Percentiles rank a stretch among this genome's conserved stretches.
phyloP scores from a whole-genome alignment of 176 grass and related monocot species.

The Aechmea fasciata region DNA sequence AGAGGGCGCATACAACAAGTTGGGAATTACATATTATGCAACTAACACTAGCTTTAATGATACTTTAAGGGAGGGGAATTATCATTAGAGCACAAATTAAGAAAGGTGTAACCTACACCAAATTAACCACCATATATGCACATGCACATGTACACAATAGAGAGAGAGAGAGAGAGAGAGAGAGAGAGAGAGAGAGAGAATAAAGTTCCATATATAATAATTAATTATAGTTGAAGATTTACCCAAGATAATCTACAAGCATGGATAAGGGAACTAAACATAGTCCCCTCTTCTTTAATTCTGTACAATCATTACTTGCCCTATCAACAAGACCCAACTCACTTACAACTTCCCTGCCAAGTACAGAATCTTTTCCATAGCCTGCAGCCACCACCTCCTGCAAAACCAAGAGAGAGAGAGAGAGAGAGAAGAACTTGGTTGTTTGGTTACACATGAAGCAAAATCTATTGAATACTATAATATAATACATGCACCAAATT shows the following conservation, averaged over 20 bases:
- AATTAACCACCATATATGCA: no score
- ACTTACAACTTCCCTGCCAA: constrained; percentile 9
- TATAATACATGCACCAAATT: no score
- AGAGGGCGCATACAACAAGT: no score
- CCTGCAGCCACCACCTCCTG: constrained; percentile 6
- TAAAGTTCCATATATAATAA: no score
- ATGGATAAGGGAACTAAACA: constrained; percentile 18
- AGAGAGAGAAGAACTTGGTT: constrained; percentile 2
- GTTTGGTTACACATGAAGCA: not conserved
- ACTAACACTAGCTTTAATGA: no score
- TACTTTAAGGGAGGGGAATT: no score
- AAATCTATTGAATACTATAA: not conserved
- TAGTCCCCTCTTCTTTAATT: constrained; percentile 25
- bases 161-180: no score
- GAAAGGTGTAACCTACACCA: no score
- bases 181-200: no score
- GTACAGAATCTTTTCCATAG: not conserved
- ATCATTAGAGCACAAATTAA: no score
- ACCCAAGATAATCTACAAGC: constrained; percentile 16
- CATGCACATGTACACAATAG: no score
- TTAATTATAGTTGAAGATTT: not conserved
- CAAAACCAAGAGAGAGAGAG: not conserved
- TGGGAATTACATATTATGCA: no score
- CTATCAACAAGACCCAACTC: constrained; percentile 14
- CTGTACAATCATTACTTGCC: constrained; percentile 18